phyloP scores from a whole-genome alignment of 805 yeast species.

The Trichomonascus vanleenenianus region DNA sequence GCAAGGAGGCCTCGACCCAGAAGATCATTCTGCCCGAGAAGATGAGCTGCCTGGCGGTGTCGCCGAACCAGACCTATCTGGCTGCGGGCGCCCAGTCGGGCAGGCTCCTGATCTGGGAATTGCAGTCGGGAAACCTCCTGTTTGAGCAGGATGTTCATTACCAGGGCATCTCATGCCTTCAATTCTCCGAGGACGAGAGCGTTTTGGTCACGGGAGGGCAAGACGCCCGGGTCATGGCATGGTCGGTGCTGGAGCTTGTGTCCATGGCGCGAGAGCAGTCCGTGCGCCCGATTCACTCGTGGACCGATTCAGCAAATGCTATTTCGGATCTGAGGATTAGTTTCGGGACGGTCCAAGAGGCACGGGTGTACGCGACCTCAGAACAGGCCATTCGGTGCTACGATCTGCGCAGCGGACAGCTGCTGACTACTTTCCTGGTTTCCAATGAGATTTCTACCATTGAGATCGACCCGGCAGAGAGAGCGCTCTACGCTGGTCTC shows the following conservation, averaged over 20 bases:
- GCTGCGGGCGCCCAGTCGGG: conserved; percentile 75
- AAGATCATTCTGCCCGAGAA: conserved; percentile 80
- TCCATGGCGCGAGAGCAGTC: conserved; percentile 27
- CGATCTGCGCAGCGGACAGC: conserved; percentile 38
- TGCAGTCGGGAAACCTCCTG: conserved; percentile 65
- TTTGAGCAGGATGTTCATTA: conserved; percentile 77
- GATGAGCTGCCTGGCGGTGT: conserved; percentile 47
- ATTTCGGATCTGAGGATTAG: conserved; percentile 42
- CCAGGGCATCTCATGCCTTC: conserved; percentile 57
- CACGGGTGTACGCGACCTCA: conserved; percentile 55
- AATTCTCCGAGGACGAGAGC: conserved; percentile 54
- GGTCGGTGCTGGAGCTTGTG: conserved; percentile 59
- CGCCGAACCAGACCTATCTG: conserved; percentile 36
- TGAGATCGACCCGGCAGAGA: conserved; percentile 68
- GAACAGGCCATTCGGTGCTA: conserved; percentile 74
- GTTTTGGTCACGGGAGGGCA: conserved; percentile 67
- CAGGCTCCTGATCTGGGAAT: conserved; percentile 76
- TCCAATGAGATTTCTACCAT: conserved; percentile 50
- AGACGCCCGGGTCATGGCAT: conserved; percentile 72
- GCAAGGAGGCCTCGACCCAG: conserved; percentile 64
- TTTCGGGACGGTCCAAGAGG: conserved; percentile 50
- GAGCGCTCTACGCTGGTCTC: conserved; percentile 67
- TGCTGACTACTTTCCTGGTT: conserved; percentile 67
- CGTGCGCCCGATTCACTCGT: conserved; percentile 18
- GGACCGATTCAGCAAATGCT: conserved; percentile 37